A percentile compares a stretch with the other conserved stretches of the same genome.
These are phyloP conservation scores for Pythium vanterpoolii DNA, from an alignment of 352 stramenopile genomes.

Conservation along the genomic window DNA sequence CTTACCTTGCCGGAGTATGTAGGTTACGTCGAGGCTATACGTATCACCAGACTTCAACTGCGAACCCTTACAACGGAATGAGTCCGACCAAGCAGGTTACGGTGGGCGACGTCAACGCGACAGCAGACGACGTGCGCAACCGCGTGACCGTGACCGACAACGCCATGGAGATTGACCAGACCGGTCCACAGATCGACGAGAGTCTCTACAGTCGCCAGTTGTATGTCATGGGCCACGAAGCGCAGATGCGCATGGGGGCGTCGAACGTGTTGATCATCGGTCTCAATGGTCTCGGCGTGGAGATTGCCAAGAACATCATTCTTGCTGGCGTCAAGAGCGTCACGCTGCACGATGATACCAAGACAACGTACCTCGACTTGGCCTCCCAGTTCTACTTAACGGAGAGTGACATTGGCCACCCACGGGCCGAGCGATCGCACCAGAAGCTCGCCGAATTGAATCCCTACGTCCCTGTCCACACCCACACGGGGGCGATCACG, in stretches of 20 bases:
- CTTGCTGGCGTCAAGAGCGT: slow-evolving; percentile 94
- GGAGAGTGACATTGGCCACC: slow-evolving; percentile 81
- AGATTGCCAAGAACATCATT: slow-evolving; percentile 99
- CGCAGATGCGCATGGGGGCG: slow-evolving; percentile 95
- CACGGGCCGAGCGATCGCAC: slow-evolving; percentile 83
- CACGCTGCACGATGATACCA: slow-evolving; percentile 92
- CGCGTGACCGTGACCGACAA: slow-evolving; percentile 69
- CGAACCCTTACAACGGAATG: slow-evolving; percentile 31
- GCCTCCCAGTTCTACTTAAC: slow-evolving; percentile 96
- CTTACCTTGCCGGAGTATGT: background rate
- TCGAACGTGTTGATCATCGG: slow-evolving; percentile 95
- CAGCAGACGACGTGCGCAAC: slow-evolving; percentile 67
- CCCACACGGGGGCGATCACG: slow-evolving; percentile 61
- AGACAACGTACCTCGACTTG: slow-evolving; percentile 84
- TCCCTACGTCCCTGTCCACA: slow-evolving; percentile 91
- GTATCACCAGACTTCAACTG: background rate
- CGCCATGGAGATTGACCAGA: slow-evolving; percentile 64
- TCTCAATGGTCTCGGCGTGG: slow-evolving; percentile 93
- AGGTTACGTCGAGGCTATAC: background rate
- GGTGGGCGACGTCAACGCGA: slow-evolving; percentile 65
- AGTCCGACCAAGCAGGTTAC: slow-evolving; percentile 57
- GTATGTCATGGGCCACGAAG: slow-evolving; percentile 99
- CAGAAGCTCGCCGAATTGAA: slow-evolving; percentile 96
- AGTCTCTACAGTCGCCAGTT: slow-evolving; percentile 94
- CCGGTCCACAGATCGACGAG: slow-evolving; percentile 64